Evolutionary conservation across 345 rosid species (phyloP).

Genomic region (Crucihimalaya himalaica): DNA sequence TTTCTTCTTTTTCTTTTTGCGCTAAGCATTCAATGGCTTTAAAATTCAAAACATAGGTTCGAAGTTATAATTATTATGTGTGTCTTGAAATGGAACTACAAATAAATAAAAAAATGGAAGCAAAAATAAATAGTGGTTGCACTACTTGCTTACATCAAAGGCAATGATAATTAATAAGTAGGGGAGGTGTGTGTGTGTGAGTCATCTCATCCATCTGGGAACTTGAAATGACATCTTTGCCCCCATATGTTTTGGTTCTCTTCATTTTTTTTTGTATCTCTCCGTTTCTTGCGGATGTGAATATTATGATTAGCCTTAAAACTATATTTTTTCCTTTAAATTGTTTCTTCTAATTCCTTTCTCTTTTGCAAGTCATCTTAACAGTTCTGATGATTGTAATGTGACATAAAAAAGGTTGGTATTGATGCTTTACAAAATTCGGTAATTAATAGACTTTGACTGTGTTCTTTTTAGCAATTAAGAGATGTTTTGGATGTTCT

Average conservation of each 20-base stretch:
- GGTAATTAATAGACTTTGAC: neutral
- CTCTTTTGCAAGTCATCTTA: neutral
- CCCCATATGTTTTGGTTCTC: slow-evolving; percentile 9
- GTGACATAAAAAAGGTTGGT: neutral
- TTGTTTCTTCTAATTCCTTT: neutral
- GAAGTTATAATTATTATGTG: slow-evolving; percentile 20
- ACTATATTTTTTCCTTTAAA: slow-evolving; percentile 7
- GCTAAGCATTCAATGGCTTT: slow-evolving; percentile 19
- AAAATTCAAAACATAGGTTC: slow-evolving; percentile 23
- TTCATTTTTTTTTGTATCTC: neutral
- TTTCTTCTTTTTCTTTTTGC: slow-evolving; percentile 5
- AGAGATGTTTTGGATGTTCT: neutral
- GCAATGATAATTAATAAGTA: slow-evolving; percentile 38
- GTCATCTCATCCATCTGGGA: slow-evolving; percentile 6
- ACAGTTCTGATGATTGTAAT: slow-evolving; percentile 3
- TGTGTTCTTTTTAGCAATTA: neutral
- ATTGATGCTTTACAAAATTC: neutral
- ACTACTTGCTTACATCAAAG: slow-evolving; percentile 42
- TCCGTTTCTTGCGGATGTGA: slow-evolving; percentile 17
- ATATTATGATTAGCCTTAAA: slow-evolving; percentile 4
- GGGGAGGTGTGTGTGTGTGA: slow-evolving; percentile 19
- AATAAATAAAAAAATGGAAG: slow-evolving; percentile 1
- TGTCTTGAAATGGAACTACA: slow-evolving; percentile 34
- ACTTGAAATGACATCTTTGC: slow-evolving; percentile 1
- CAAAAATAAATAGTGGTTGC: slow-evolving; percentile 33